Evolutionary conservation across 1,284 basidiomycete genomes (phyloP).

Genomic region (Ustilago xerochloae): DNA sequence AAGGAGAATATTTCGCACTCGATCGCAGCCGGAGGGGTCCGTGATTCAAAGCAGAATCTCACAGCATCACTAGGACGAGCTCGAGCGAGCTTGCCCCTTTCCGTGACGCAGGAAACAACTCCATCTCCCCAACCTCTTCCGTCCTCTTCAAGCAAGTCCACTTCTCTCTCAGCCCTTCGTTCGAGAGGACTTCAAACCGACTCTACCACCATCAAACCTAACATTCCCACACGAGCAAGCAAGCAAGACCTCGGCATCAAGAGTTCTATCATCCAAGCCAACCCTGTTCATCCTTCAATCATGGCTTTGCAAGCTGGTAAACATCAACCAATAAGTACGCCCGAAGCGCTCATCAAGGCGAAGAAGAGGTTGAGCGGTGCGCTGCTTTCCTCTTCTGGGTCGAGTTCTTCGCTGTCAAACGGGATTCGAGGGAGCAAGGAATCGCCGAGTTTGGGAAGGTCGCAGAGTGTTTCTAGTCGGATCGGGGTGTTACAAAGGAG

Average conservation of each 20-base stretch:
- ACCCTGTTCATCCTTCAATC: slow-evolving; percentile 35
- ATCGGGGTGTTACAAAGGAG: slow-evolving; percentile 6
- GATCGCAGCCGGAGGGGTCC: background rate
- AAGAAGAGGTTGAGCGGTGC: slow-evolving; percentile 35
- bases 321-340: slow-evolving; percentile 44
- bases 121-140: slow-evolving; percentile 18
- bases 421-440: background rate
- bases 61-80: no score
- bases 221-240: background rate
- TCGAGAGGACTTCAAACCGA: no score
- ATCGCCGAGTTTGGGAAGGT: slow-evolving; percentile 14
- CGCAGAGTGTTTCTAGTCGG: slow-evolving; percentile 4
- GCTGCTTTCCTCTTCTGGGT: slow-evolving; percentile 23
- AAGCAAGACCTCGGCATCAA: slow-evolving; percentile 33
- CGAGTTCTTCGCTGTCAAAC: slow-evolving; percentile 1
- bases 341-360: slow-evolving; percentile 41
- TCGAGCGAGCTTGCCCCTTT: slow-evolving; percentile 28
- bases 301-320: slow-evolving; percentile 24
- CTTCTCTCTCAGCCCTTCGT: slow-evolving; percentile 19
- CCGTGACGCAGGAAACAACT: slow-evolving; percentile 9
- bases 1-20: slow-evolving; percentile 31
- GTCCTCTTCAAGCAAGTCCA: no score
- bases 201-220: background rate
- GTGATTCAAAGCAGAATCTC: background rate
- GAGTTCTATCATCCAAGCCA: slow-evolving; percentile 32